Conservation (phyloP, 129 eudicot genomes). For the Mikania micrantha region DNA sequence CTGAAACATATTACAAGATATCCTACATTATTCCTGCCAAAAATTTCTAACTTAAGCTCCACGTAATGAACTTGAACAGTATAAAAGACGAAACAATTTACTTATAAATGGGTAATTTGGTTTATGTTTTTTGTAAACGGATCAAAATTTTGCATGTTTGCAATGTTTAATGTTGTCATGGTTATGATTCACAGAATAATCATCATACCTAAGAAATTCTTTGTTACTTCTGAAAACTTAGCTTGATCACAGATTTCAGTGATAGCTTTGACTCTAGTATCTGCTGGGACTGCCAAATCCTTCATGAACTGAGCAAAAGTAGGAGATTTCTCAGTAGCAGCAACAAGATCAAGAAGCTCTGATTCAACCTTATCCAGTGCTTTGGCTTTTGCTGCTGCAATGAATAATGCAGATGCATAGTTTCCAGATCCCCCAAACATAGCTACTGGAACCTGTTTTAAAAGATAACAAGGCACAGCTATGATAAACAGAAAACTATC, state of each 20-base stretch:
- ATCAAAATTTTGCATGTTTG: neutral
- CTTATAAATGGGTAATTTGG: neutral
- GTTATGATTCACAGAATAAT: neutral
- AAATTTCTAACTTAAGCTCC: neutral
- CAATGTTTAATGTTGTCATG: neutral
- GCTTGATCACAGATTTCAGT: conserved; percentile 55
- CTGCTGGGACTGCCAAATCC: conserved; percentile 62
- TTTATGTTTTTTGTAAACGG: neutral
- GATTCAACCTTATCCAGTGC: conserved; percentile 72
- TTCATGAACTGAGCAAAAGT: conserved; percentile 74
- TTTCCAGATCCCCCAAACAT: conserved; percentile 79
- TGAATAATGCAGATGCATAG: conserved; percentile 76
- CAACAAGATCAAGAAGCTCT: conserved; percentile 57
- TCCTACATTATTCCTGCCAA: neutral
- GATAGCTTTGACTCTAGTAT: conserved; percentile 57
- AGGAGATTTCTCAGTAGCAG: conserved; percentile 55
- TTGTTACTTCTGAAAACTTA: conserved; percentile 66
- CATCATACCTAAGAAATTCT: conserved; percentile 64
- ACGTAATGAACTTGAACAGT: neutral
- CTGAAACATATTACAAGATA: neutral
- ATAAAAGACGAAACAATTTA: neutral
- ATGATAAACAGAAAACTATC: neutral
- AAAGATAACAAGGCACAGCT: neutral
- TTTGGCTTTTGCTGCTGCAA: conserved; percentile 70
- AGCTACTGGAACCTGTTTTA: conserved; percentile 62